Percentiles rank a stretch among this genome's conserved stretches.
These are phyloP conservation scores for Hysterium pulicare DNA, from an alignment of 2,329 filamentous ascomycete species.

Conservation along the genomic window DNA sequence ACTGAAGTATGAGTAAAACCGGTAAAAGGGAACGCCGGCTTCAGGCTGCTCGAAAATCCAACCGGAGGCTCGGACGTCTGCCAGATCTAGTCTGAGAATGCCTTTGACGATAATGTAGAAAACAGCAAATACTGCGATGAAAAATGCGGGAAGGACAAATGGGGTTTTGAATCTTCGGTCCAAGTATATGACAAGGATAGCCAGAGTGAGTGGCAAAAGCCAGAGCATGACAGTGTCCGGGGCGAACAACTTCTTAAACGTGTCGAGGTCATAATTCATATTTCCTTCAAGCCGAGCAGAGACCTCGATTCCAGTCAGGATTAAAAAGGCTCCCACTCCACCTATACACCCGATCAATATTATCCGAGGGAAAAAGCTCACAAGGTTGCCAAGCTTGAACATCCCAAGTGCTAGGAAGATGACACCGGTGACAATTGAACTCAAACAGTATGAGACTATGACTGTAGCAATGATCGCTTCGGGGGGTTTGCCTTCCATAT, in stretches of 20 bases:
- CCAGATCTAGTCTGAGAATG: slow-evolving; percentile 64
- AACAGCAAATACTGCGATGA: slow-evolving; percentile 69
- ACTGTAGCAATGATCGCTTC: slow-evolving; percentile 91
- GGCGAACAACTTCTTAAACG: slow-evolving; percentile 69
- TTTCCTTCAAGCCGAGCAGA: slow-evolving; percentile 84
- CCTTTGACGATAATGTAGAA: slow-evolving; percentile 76
- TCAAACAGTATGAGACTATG: slow-evolving; percentile 85
- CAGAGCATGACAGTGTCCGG: slow-evolving; percentile 76
- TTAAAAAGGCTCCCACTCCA: slow-evolving; percentile 91
- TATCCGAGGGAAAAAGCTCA: slow-evolving; percentile 94
- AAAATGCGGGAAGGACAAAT: slow-evolving; percentile 82
- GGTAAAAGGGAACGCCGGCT: slow-evolving; percentile 88
- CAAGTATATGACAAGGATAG: slow-evolving; percentile 70
- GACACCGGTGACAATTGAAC: slow-evolving; percentile 83
- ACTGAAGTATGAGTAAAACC: slow-evolving; percentile 96
- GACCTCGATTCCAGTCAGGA: slow-evolving; percentile 89
- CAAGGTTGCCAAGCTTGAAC: slow-evolving; percentile 84
- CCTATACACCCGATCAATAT: slow-evolving; percentile 97
- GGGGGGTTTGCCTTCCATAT: slow-evolving; percentile 74
- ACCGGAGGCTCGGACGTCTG: slow-evolving; percentile 65
- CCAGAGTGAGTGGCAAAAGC: slow-evolving; percentile 73
- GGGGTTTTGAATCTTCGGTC: slow-evolving; percentile 76
- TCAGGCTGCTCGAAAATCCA: slow-evolving; percentile 92
- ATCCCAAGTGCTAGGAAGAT: slow-evolving; percentile 90
- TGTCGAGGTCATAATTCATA: slow-evolving; percentile 75